Percentiles rank a stretch among this genome's conserved stretches.
phyloP scores from a whole-genome alignment of 352 stramenopile species.

The Pythium rishiriense region DNA sequence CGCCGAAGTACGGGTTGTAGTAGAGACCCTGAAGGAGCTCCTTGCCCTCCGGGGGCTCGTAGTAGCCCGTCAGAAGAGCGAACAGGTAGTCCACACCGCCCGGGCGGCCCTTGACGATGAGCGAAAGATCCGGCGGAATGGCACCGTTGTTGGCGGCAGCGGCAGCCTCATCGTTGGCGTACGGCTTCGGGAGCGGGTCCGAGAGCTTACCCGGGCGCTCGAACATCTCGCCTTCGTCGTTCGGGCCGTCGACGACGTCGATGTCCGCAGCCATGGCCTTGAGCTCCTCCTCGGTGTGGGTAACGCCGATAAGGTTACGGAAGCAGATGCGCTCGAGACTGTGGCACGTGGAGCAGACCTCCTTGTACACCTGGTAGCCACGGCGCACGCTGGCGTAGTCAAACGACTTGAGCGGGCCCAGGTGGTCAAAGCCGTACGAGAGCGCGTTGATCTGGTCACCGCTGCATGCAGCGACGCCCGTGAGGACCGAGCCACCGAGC shows the following conservation, averaged over 20 bases:
- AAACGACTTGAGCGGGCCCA: conserved; percentile 84
- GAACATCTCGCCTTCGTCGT: conserved; percentile 99
- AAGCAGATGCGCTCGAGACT: conserved; percentile 97
- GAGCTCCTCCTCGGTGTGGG: conserved; percentile 92
- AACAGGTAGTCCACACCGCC: conserved; percentile 97
- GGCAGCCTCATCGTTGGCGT: conserved; percentile 97
- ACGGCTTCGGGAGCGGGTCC: conserved; percentile 95
- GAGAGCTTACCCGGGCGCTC: conserved; percentile 97
- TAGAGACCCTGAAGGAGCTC: conserved; percentile 88
- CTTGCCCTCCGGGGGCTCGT: conserved; percentile 92
- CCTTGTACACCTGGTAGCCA: conserved; percentile 99
- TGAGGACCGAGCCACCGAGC: conserved; percentile 75
- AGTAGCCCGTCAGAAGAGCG: conserved; percentile 96
- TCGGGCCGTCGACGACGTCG: conserved; percentile 96
- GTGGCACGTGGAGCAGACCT: conserved; percentile 98
- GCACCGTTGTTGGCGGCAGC: conserved; percentile 97
- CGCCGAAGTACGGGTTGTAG: conserved; percentile 99
- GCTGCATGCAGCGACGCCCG: conserved; percentile 78
- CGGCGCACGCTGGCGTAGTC: conserved; percentile 94
- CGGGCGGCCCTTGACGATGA: conserved; percentile 98
- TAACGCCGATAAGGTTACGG: conserved; percentile 97
- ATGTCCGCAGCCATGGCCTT: conserved; percentile 93
- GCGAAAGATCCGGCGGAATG: conserved; percentile 96
- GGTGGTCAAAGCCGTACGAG: conserved; percentile 89
- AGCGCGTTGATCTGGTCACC: conserved; percentile 87